Evolutionary conservation across 208 protist species (phyloP).

Genomic region (Phytomonas serpens): DNA sequence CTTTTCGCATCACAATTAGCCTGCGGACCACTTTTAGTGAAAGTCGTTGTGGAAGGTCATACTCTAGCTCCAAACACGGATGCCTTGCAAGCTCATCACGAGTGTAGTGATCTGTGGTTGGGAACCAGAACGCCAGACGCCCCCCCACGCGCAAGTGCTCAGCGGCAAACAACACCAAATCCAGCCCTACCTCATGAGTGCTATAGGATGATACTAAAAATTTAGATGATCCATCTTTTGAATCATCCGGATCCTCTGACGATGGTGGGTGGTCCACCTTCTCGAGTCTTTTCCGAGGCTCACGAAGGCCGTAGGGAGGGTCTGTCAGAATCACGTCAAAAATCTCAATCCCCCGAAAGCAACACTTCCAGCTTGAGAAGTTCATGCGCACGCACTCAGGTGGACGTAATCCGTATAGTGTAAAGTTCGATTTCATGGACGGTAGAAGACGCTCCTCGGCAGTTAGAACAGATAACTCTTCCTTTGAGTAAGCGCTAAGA

Average conservation of each 20-base stretch:
- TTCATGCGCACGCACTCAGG: conserved; percentile 79
- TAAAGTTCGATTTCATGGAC: conserved; percentile 84
- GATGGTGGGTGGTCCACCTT: neutral
- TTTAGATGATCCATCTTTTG: neutral
- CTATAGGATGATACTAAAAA: conserved; percentile 19
- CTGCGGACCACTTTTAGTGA: conserved; percentile 75
- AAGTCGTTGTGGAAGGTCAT: conserved; percentile 74
- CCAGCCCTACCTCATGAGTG: conserved; percentile 69
- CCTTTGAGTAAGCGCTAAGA: conserved; percentile 21
- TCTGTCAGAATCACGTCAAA: conserved; percentile 92
- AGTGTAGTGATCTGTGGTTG: conserved; percentile 86
- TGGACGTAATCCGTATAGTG: conserved; percentile 59
- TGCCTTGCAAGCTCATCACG: conserved; percentile 87
- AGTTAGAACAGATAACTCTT: conserved; percentile 23
- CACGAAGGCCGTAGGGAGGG: conserved; percentile 87
- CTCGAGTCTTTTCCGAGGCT: conserved; percentile 48
- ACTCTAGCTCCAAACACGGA: conserved; percentile 75
- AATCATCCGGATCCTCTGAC: neutral
- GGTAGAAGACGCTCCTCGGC: conserved; percentile 35
- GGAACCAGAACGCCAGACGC: conserved; percentile 91
- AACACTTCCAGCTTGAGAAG: conserved; percentile 52
- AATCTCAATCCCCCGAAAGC: conserved; percentile 30
- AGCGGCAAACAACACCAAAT: conserved; percentile 91
- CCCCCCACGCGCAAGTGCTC: conserved; percentile 79
- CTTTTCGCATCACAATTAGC: conserved; percentile 62